Evolutionary conservation across 2,329 filamentous ascomycete species (phyloP), one percentile per base, ranked within the genome.

Genomic region (Pyrenophora teres): DNA sequence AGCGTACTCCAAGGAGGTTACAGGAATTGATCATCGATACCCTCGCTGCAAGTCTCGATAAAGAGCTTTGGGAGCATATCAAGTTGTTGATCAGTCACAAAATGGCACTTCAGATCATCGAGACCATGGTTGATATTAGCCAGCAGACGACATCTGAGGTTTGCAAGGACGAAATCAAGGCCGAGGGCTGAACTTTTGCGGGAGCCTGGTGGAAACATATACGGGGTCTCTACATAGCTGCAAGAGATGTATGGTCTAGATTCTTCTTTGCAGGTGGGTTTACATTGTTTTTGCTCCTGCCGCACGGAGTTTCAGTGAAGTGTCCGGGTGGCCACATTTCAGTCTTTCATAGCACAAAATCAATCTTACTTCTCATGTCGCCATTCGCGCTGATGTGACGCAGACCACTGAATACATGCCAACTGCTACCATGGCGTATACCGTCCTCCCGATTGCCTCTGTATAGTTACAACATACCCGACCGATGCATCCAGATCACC

Each of bases 1-100:
- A 55, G 0, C 43, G 45, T 1, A 35, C 62, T 0, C 63, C 63
- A 0, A n/a, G 32, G 2, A 30, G 46, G 12, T 59, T 70, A 3
- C 44, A 52, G 3, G 4, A 52, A 0, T 50, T 69, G 0, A 52
- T 67, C 13, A 42, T 64, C 3, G 19, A 60, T 3, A 46, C 56
- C 0, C 36, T 70, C 1, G 62, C 59, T 0, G 46, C 54, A 3
- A 21, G 38, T 4, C 49, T 62, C 12, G 58, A 65, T 12, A 4
- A 30, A 1, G 47, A 50, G 16, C 18, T 63, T 1, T 63, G 54
- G 52, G 30, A 30, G 1, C 36, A 54, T 2, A 18, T 64, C 3
- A 46, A 48, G 13, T 13, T 4, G 0, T 13, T 35, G 10, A 25
- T 61, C 2, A 56, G 23, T 3, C 55, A 46, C 0, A 3, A 25